Conservation (phyloP, 345 rosid species). For the Sonneratia alba region DNA sequence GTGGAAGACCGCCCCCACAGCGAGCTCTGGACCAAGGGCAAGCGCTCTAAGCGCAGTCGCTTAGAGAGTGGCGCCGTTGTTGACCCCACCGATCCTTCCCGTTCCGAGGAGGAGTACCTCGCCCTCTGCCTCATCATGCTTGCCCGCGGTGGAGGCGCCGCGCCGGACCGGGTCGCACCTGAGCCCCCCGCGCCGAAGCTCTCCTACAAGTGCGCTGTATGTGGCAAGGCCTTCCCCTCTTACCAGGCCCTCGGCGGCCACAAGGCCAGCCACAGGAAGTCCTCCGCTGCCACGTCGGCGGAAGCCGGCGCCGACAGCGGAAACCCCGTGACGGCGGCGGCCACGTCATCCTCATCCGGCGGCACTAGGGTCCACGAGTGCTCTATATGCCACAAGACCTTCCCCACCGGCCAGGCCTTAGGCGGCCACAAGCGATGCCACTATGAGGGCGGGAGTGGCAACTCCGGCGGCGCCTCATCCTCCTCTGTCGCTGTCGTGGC, state of each 20-base stretch:
- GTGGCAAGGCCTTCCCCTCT: slow-evolving; percentile 68
- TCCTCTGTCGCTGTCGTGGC: slow-evolving; percentile 25
- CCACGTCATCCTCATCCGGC: slow-evolving; percentile 8
- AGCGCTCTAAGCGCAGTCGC: slow-evolving; percentile 52
- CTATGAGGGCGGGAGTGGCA: slow-evolving; percentile 60
- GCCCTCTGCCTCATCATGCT: slow-evolving; percentile 85
- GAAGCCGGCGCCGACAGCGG: slow-evolving; percentile 39
- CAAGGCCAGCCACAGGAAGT: slow-evolving; percentile 90
- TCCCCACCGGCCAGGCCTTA: slow-evolving; percentile 89
- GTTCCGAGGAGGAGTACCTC: slow-evolving; percentile 54
- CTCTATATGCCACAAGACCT: slow-evolving; percentile 74
- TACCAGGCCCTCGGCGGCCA: slow-evolving; percentile 96
- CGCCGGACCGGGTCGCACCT: slow-evolving; percentile 7
- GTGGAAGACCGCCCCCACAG: slow-evolving; percentile 15
- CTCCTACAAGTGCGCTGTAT: slow-evolving; percentile 61
- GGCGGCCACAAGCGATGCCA: slow-evolving; percentile 98
- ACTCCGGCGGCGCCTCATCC: slow-evolving; percentile 2
- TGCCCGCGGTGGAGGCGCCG: slow-evolving; percentile 20
- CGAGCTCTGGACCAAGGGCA: slow-evolving; percentile 43
- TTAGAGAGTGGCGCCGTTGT: background rate
- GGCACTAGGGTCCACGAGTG: slow-evolving; percentile 66
- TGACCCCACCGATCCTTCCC: background rate
- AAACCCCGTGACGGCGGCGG: slow-evolving; percentile 7
- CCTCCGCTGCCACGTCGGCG: slow-evolving; percentile 16
- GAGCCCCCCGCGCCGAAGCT: slow-evolving; percentile 22